Base-by-base conservation (phyloP, 2,329 filamentous ascomycete genomes). In the Nigrograna mackinnonii region DNA sequence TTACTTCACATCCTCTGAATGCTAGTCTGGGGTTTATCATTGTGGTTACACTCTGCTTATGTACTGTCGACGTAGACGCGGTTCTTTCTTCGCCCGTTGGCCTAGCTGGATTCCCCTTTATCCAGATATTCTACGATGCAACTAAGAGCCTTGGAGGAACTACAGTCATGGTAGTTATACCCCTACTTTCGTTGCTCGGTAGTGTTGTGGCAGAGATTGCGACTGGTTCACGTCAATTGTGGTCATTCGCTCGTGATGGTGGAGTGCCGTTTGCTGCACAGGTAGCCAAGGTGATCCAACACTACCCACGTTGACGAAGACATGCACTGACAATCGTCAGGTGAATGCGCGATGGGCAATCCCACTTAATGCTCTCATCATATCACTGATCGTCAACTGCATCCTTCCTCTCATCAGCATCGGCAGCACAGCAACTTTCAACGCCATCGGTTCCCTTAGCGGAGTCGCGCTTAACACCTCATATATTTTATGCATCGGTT, bases 401-500 rank as follows among this genome's bases (percentile, higher is more conserved):
- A 55, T 74, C 9, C 60, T 77, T 19, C 68, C 66, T 1, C 54
- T 76, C 22, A 73, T 77, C 60, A 75, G 75, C 47, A 67, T 77
- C 41, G 74, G 72, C 28, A 71, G 68, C 2, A 47, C 58, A 11
- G 3, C 24, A 6, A 43, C 43, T 6, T 46, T 49, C 34, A 28
- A 49, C 16, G 30, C 17, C 24, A 46, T 46, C 22, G 22, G 33
- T 14, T 43, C 35, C 11, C 35, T 46, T 14, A 19, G 11, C 11
- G n/a, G 42, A 4, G 18, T 43, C 18, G 35, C 13, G 9, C 18
- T 49, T 16, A 32, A 43, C 16, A 35, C 37, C 4, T 43, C 43
- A 2, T 43, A 46, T 26, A 36, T 35, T 21, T 43, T 77, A 6
- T 72, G 72, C 2, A 75, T 76, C 35, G 62, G 59, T n/a, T 76